Conservation (phyloP, 495 filamentous ascomycete species). For the Penicillium crystallinum region DNA sequence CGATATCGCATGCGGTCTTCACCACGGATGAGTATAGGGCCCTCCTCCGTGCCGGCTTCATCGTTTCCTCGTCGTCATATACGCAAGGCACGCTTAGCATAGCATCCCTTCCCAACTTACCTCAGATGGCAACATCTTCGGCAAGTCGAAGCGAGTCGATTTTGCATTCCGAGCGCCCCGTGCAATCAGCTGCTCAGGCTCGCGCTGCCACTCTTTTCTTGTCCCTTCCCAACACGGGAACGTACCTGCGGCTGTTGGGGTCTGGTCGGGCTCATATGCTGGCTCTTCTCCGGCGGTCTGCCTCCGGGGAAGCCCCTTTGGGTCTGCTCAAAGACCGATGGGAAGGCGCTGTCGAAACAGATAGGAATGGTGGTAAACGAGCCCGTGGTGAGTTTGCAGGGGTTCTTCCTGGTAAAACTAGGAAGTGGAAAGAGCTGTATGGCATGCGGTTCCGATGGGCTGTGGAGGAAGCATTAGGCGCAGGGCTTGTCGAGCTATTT, state of each 20-base stretch:
- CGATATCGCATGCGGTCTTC: constrained; percentile 45
- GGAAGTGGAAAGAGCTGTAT: constrained; percentile 76
- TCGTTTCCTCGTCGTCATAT: constrained; percentile 52
- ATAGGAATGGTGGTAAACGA: constrained; percentile 56
- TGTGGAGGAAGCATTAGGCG: constrained; percentile 70
- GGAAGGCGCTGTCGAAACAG: constrained; percentile 66
- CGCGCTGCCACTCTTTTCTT: constrained; percentile 49
- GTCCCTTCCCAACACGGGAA: constrained; percentile 68
- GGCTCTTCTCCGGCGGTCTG: constrained; percentile 58
- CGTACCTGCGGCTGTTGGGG: constrained; percentile 66
- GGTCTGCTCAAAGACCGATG: constrained; percentile 67
- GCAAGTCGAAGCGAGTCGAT: constrained; percentile 39
- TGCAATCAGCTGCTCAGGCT: constrained; percentile 25
- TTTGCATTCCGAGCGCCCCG: constrained; percentile 11
- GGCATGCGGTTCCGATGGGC: constrained; percentile 77
- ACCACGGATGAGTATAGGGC: constrained; percentile 47
- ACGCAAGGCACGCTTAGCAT: constrained; percentile 42
- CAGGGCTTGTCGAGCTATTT: constrained; percentile 77
- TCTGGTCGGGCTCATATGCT: constrained; percentile 62
- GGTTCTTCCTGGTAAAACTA: constrained; percentile 65
- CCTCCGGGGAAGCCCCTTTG: constrained; percentile 60
- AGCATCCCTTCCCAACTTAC: constrained; percentile 49
- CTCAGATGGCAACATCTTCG: constrained; percentile 49
- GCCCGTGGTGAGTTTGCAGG: constrained; percentile 64
- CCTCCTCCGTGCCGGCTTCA: constrained; percentile 66